Percentiles rank a stretch among this genome's conserved stretches.
Evolutionary conservation across 2,329 filamentous ascomycete species (phyloP).

Genomic region (Ophiobolus disseminans): DNA sequence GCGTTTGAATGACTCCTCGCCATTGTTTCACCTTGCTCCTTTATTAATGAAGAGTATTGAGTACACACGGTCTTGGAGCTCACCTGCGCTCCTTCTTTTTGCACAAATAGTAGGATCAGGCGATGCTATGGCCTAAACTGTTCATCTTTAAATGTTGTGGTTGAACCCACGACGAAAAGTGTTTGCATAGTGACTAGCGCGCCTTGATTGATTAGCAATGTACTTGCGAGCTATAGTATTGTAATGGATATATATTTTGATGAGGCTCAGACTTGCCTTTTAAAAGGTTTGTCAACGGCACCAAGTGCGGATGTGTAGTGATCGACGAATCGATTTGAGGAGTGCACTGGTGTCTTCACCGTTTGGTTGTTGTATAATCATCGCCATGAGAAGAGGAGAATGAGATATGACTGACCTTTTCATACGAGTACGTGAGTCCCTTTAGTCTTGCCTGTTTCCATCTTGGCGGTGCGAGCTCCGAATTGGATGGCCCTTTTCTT

Average conservation of each 20-base stretch:
- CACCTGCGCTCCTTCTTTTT: too few relatives aligned
- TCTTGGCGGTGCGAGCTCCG: slow-evolving; percentile 53
- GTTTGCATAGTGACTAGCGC: neutral
- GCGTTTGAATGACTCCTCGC: too few relatives aligned
- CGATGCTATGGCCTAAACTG: too few relatives aligned
- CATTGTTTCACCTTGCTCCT: too few relatives aligned
- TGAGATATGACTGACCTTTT: slow-evolving; percentile 30
- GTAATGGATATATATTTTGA: neutral
- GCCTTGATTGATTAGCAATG: neutral
- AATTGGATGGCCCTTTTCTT: slow-evolving; percentile 83
- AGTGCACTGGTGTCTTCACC: slow-evolving; percentile 31
- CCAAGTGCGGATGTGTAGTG: slow-evolving; percentile 21
- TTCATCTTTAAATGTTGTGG: too few relatives aligned
- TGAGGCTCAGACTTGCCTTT: slow-evolving; percentile 48
- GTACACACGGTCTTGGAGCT: too few relatives aligned
- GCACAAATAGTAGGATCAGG: too few relatives aligned
- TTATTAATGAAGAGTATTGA: too few relatives aligned
- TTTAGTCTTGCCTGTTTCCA: slow-evolving; percentile 58
- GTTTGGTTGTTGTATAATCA: slow-evolving; percentile 42
- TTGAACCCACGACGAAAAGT: too few relatives aligned
- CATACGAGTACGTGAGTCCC: slow-evolving; percentile 54
- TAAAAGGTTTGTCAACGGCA: slow-evolving; percentile 28
- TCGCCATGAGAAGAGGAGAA: slow-evolving; percentile 20
- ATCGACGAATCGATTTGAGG: slow-evolving; percentile 19
- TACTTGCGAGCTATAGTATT: too few relatives aligned